Conservation (phyloP, 2,329 filamentous ascomycete genomes). For the Neopestalotiopsis sp. region DNA sequence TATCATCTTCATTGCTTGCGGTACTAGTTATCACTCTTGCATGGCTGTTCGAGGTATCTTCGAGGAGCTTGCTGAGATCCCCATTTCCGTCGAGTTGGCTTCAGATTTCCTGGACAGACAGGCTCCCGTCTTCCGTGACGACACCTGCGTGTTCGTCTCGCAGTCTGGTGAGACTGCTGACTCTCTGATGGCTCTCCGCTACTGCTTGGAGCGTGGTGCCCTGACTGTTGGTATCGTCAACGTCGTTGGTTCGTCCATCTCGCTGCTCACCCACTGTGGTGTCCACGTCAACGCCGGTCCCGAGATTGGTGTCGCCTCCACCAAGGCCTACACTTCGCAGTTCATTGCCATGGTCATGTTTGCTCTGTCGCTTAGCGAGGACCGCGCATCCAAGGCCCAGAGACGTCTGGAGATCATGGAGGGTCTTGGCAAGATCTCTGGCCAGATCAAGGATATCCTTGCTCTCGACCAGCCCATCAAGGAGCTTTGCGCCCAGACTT, state of each 20-base stretch:
- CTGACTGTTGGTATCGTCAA: constrained; percentile 98
- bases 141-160: constrained; percentile 98
- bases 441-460: constrained; percentile 90
- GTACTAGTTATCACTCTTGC: constrained; percentile 98
- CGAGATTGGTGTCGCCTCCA: constrained; percentile 98
- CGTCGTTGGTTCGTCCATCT: constrained; percentile 97
- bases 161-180: constrained; percentile 99
- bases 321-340: constrained; percentile 98
- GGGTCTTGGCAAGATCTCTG: constrained; percentile 83
- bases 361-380: constrained; percentile 92
- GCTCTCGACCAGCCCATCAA: constrained; percentile 94
- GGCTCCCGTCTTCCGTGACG: constrained; percentile 98
- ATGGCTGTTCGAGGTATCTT: constrained; percentile 99
- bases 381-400: constrained; percentile 91
- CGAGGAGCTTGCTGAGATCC: constrained; percentile 97
- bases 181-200: constrained; percentile 93
- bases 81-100: constrained; percentile 93
- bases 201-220: constrained; percentile 97
- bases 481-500: constrained; percentile 85
- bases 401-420: constrained; percentile 96
- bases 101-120: constrained; percentile 98
- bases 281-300: constrained; percentile 99
- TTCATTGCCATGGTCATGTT: constrained; percentile 99
- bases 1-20: constrained; percentile 99
- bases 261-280: constrained; percentile 98